A percentile compares a stretch with the other conserved stretches of the same genome.
phyloP scores from a whole-genome alignment of 345 rosid species.

The Mercurialis annua region DNA sequence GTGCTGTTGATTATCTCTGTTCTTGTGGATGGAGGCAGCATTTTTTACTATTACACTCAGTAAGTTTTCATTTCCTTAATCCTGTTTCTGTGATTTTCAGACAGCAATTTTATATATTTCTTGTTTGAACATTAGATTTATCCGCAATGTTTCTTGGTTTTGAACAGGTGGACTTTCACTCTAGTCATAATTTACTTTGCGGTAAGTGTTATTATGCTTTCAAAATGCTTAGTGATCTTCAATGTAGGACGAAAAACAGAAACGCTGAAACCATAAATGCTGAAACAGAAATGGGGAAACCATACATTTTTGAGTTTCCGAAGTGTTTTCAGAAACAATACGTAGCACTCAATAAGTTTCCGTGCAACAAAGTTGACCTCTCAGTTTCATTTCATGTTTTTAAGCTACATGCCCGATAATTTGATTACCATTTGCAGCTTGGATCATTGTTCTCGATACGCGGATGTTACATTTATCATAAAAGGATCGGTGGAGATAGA shows the following conservation, averaged over 20 bases:
- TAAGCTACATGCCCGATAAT: constrained; percentile 3
- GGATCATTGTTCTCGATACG: constrained; percentile 66
- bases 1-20: constrained; percentile 43
- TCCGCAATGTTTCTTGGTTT: constrained; percentile 22
- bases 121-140: background rate
- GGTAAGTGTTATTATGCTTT: constrained; percentile 44
- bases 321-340: too few relatives aligned
- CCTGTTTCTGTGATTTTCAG: background rate
- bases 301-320: too few relatives aligned
- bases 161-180: constrained; percentile 86
- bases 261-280: too few relatives aligned
- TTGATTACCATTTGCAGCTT: constrained; percentile 38
- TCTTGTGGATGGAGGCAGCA: constrained; percentile 61
- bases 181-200: constrained; percentile 73
- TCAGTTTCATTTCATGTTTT: background rate
- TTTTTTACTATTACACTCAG: constrained; percentile 95
- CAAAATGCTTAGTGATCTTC: background rate
- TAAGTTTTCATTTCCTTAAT: constrained; percentile 35
- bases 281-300: too few relatives aligned
- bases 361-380: too few relatives aligned
- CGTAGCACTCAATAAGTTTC: too few relatives aligned
- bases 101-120: background rate
- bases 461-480: constrained; percentile 73
- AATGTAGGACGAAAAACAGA: too few relatives aligned
- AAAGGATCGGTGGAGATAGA: constrained; percentile 56